Base-by-base conservation (phyloP, 2,329 filamentous ascomycete species). In the Aspergillus brunneoviolaceus region DNA sequence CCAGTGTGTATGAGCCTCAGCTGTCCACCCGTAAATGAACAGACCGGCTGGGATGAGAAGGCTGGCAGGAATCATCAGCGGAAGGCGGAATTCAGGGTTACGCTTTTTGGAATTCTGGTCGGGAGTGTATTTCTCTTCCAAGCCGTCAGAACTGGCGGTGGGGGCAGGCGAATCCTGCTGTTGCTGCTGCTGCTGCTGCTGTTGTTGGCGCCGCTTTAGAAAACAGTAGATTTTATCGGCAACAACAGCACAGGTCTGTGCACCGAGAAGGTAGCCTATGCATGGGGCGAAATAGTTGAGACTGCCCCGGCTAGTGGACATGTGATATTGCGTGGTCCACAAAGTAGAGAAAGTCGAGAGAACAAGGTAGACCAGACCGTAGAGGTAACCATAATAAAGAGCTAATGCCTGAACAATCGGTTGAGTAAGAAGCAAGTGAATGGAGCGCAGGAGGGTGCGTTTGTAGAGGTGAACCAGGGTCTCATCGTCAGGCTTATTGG, bases 251-350 rank as follows among this genome's bases (percentile, higher is more conserved):
- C 77, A 76, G 1, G 82, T 42, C 60, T 83, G 79, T 0, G 79
- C 76, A 3, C 81, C 84, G 0, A 82, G 70, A 33, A 87, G 77
- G 71, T 87, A 86, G 2, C 87, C 87, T 0, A 87, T 52, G 1
- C 82, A 84, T 57, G 83, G 79, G 21, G 85, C 82, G 25, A 88
- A 80, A 72, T 87, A 88, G 70, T 87, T 84, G 3, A 88, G 70
- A 0, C 84, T 84, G 14, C 81, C 82, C 9, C 84, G 82, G 60
- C 82, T 80, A 2, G 82, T 72, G 0, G 78, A 77, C 63, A 85
- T 75, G 31, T 76, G 65, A 64, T 89, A 89, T 1, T 75, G 70
- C 0, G 65, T 63, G 2, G 72, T 77, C 83, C 84, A 89, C 0
- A 89, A 74, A 0, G 74, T 70, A 0, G 86, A 81, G 65, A 88